phyloP scores from a whole-genome alignment of 768 basidiomycete genomes.

The Sarcodon sp. region DNA sequence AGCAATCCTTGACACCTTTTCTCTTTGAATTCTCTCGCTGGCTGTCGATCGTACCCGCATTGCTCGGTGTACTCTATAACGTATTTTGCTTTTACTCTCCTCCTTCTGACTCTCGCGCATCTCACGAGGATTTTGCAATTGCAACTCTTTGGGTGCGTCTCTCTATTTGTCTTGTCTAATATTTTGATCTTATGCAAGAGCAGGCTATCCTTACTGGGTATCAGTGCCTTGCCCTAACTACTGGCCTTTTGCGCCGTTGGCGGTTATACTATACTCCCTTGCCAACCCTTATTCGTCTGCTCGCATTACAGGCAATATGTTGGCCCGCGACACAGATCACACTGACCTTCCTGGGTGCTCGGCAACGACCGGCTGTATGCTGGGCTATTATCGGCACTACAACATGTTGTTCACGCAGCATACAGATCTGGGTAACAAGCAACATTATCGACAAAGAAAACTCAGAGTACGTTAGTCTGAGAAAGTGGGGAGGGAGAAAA shows the following conservation, averaged over 20 bases:
- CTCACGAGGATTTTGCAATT: constrained; percentile 51
- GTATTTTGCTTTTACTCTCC: constrained; percentile 38
- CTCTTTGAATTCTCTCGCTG: constrained; percentile 62
- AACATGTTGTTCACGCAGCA: constrained; percentile 67
- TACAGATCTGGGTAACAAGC: constrained; percentile 94
- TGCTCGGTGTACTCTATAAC: constrained; percentile 53
- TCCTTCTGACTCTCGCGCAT: constrained; percentile 19
- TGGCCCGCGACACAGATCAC: constrained; percentile 91
- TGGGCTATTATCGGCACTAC: constrained; percentile 90
- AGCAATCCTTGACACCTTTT: constrained; percentile 38
- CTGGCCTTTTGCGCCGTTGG: constrained; percentile 87
- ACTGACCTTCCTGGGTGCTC: constrained; percentile 57
- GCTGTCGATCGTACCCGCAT: constrained; percentile 60
- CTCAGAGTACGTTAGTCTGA: constrained; percentile 7
- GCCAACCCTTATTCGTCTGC: constrained; percentile 80
- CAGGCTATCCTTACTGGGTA: constrained; percentile 79
- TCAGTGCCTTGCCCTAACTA: constrained; percentile 80
- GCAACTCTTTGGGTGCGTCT: constrained; percentile 58
- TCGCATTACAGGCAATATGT: constrained; percentile 91
- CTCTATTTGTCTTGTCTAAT: not conserved
- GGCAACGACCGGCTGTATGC: constrained; percentile 63
- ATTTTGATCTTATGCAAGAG: not conserved
- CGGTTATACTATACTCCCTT: constrained; percentile 80
- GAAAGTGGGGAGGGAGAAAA: constrained; percentile 43
- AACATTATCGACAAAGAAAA: constrained; percentile 38